Evolutionary conservation across 768 basidiomycete species (phyloP).

Genomic region (Mycena vulgaris): DNA sequence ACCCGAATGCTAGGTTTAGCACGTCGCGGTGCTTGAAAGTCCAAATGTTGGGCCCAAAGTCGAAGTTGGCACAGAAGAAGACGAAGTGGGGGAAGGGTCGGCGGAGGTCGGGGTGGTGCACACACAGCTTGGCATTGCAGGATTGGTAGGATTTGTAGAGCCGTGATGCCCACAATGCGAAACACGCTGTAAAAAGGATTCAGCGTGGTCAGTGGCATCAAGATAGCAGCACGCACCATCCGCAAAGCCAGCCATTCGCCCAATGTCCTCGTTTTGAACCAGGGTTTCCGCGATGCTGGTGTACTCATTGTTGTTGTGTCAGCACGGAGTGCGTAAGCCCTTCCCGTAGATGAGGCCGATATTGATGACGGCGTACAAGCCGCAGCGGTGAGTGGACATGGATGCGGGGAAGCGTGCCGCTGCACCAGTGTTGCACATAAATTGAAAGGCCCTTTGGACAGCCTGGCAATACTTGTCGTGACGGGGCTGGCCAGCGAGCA

Average conservation of each 20-base stretch:
- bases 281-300: not conserved
- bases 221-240: not conserved
- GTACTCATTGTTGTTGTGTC: not conserved
- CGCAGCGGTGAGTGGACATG: constrained; percentile 7
- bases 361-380: constrained; percentile 12
- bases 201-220: not conserved
- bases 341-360: constrained; percentile 3
- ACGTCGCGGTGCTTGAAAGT: no score
- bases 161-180: not conserved
- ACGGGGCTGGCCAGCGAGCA: constrained; percentile 21
- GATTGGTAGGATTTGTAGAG: not conserved
- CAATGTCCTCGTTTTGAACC: not conserved
- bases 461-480: not conserved
- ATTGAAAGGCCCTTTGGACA: not conserved
- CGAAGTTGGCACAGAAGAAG: not conserved
- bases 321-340: not conserved
- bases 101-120: no score
- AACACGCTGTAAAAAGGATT: not conserved
- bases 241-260: not conserved
- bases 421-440: not conserved
- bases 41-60: not conserved
- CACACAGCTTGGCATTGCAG: not conserved
- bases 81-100: not conserved
- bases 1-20: no score
- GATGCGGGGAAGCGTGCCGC: not conserved